Conservation (phyloP, 1,139 yeast species). For the Candida sojae region DNA sequence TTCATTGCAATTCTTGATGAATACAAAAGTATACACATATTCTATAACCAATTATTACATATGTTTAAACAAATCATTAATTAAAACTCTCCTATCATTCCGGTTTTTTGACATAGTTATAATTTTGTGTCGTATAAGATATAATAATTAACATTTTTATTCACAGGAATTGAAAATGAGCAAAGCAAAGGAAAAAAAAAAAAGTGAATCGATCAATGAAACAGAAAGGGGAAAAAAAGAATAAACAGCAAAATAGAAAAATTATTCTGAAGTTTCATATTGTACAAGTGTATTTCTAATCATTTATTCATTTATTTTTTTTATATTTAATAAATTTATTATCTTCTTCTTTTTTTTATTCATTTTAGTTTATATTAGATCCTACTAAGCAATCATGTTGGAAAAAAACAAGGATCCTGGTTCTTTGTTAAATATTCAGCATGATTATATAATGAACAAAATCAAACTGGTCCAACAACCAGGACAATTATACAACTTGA, state of each 20-base stretch:
- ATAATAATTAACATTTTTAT: too few relatives aligned
- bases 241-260: background rate
- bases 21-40: too few relatives aligned
- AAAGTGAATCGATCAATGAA: background rate
- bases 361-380: too few relatives aligned
- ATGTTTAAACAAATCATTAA: too few relatives aligned
- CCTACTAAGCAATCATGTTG: conserved; percentile 2
- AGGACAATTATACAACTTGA: conserved; percentile 38
- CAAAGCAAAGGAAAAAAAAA: background rate
- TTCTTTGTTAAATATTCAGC: conserved; percentile 38
- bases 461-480: conserved; percentile 35
- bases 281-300: too few relatives aligned
- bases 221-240: background rate
- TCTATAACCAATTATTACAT: too few relatives aligned
- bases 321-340: background rate
- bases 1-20: too few relatives aligned
- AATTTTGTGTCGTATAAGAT: background rate
- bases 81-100: background rate
- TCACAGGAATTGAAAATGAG: background rate
- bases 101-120: background rate
- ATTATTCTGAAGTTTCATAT: background rate
- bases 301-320: background rate
- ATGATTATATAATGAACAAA: conserved; percentile 35
- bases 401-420: conserved; percentile 30
- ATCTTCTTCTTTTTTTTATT: background rate